Evolutionary conservation across 1,284 basidiomycete genomes (phyloP), one percentile per base, ranked within the genome.

Genomic region (Bjerkandera adusta): DNA sequence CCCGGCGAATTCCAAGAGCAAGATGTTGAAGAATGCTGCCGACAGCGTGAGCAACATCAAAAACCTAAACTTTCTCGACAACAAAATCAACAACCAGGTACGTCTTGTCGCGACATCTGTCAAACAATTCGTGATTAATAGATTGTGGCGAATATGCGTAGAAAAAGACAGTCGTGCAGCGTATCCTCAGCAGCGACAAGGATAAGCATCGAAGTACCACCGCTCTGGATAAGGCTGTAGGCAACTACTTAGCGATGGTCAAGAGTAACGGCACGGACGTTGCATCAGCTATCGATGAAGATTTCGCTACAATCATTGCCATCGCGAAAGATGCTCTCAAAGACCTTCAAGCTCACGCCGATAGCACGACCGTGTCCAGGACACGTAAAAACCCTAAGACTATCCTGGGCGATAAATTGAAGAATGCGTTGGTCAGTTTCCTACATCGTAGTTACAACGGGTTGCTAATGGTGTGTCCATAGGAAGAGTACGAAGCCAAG

Each of bases 81-180:
- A 13, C 7, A 38, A 20, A 24, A 24, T 38, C 10, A 38, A 38
- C 36, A 38, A 38, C 20, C 22, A 20, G 36, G 36, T 38, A 38
- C n/a, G 36, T 11, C 7, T 18, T 16, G n/a, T 22, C 12, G 11
- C 20, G 22, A 10, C 20, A 20, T 24, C n/a, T 22, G 13, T 11
- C 21, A 22, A 8, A 38, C 20, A 7, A 20, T n/a, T 38, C 7
- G 15, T 38, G 10, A 38, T 8, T 8, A 10, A 36, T 8, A 10
- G 8, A 18, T 22, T 11, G 22, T 8, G 12, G 22, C 20, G n/a
- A n/a, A n/a, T n/a, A n/a, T n/a, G n/a, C 11, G 21, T 24, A 38
- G 36, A 38, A 38, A 24, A 38, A 38, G 36, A 38, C 18, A 7
- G 36, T 38, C 15, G 21, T 38, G n/a, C 36, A 38, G 36, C 22